These are phyloP conservation scores for Salvia rosmarinus DNA, from an alignment of 257 asterid species.

Conservation along the genomic window DNA sequence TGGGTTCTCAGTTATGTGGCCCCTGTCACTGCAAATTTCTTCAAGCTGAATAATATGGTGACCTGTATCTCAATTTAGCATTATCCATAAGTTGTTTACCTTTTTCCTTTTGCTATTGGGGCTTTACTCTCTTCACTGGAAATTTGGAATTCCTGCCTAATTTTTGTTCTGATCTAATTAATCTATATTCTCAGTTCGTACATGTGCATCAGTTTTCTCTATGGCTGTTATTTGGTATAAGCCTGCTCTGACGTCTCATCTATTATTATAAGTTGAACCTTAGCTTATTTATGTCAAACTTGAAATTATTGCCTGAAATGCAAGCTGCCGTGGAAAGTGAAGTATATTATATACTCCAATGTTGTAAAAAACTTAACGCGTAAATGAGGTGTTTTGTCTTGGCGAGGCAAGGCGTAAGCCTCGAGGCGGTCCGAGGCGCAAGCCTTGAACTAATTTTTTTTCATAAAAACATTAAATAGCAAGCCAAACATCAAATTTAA, in stretches of 20 bases:
- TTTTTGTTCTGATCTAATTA: background rate
- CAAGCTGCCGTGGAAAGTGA: background rate
- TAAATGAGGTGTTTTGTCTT: no score
- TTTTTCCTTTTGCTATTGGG: background rate
- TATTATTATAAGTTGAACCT: background rate
- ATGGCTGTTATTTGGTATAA: background rate
- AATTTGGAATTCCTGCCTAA: background rate
- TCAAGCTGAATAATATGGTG: background rate
- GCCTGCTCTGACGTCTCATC: background rate
- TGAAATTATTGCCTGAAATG: background rate
- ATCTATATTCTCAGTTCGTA: background rate
- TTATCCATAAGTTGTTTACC: background rate
- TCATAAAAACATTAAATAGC: no score
- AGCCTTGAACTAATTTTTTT: no score
- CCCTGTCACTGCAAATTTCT: constrained; percentile 4
- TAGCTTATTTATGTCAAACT: background rate
- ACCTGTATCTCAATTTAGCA: background rate
- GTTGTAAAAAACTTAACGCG: no score
- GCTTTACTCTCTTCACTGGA: background rate
- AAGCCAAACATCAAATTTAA: no score
- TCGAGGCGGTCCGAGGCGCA: no score
- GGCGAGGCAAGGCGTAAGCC: no score
- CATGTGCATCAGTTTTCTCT: background rate
- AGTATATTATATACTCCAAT: no score
- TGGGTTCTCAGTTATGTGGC: background rate